Conservation (phyloP, 2,329 filamentous ascomycete species). For the Cladobotryum protrusum region DNA sequence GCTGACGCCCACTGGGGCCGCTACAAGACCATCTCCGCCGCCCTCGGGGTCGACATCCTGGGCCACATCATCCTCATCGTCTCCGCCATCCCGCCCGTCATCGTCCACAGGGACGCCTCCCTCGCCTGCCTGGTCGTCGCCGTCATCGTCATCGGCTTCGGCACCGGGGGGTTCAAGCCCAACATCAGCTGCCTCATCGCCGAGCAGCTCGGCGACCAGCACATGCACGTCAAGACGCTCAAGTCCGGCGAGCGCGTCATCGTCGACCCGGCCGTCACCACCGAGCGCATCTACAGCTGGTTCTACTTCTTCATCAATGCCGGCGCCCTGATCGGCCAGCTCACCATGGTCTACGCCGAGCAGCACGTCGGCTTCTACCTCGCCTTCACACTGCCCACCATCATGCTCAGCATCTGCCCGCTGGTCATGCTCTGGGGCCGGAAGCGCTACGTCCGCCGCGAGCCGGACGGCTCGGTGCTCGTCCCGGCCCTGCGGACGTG, state of each 20-base stretch:
- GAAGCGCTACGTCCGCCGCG: slow-evolving; percentile 49
- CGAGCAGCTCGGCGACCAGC: slow-evolving; percentile 56
- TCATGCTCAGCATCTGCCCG: slow-evolving; percentile 35
- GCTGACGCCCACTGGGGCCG: slow-evolving; percentile 58
- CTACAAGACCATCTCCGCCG: slow-evolving; percentile 60
- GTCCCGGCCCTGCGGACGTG: too few relatives aligned
- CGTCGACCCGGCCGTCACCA: slow-evolving; percentile 59
- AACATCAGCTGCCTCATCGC: slow-evolving; percentile 65
- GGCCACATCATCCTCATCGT: slow-evolving; percentile 62
- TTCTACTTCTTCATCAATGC: slow-evolving; percentile 52
- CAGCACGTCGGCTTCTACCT: slow-evolving; percentile 47
- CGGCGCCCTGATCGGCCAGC: slow-evolving; percentile 47
- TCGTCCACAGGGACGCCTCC: slow-evolving; percentile 48
- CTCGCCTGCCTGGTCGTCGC: slow-evolving; percentile 60
- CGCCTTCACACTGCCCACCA: slow-evolving; percentile 41
- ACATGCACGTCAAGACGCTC: slow-evolving; percentile 27
- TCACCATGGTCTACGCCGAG: slow-evolving; percentile 37
- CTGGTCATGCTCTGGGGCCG: slow-evolving; percentile 54
- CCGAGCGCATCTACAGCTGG: slow-evolving; percentile 61
- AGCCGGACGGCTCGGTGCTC: slow-evolving; percentile 27
- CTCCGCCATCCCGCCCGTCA: slow-evolving; percentile 57
- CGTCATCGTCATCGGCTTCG: slow-evolving; percentile 17
- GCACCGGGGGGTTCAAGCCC: slow-evolving; percentile 51
- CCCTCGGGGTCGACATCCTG: slow-evolving; percentile 55
- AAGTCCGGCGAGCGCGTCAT: slow-evolving; percentile 58